Evolutionary conservation across 202 grass and related monocot species (phyloP).

Genomic region (Setaria viridis): DNA sequence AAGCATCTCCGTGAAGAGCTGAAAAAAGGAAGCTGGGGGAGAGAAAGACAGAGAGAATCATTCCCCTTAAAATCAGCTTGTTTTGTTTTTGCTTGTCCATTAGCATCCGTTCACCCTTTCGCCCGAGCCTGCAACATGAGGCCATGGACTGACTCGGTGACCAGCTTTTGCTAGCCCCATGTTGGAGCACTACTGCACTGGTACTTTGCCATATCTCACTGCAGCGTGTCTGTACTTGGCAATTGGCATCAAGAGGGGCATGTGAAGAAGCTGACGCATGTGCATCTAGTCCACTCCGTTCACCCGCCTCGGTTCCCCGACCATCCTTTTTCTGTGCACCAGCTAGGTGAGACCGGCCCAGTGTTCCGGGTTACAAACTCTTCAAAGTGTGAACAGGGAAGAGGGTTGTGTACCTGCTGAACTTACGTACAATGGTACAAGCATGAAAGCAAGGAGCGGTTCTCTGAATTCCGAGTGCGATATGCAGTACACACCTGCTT

Average conservation of each 20-base stretch:
- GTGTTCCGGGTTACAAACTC: conserved; percentile 6
- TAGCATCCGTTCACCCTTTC: background rate
- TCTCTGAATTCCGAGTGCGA: background rate
- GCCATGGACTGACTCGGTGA: background rate
- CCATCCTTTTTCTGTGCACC: background rate
- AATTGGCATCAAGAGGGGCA: background rate
- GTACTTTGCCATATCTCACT: conserved; percentile 17
- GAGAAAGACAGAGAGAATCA: conserved; percentile 18
- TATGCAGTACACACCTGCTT: background rate
- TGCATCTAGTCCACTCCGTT: background rate
- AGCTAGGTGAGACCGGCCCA: background rate
- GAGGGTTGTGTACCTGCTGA: background rate
- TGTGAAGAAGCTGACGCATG: background rate
- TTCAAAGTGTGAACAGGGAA: background rate
- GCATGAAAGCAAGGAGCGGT: background rate
- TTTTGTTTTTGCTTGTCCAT: conserved; percentile 33
- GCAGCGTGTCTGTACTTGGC: conserved; percentile 5
- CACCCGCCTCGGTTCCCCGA: background rate
- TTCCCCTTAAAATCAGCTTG: conserved; percentile 5
- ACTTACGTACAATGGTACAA: background rate
- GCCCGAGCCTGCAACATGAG: background rate
- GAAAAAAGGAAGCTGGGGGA: background rate
- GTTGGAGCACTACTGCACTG: background rate
- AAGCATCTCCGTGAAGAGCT: conserved; percentile 31
- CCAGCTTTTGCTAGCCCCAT: background rate